These are phyloP conservation scores for Furcasterigmium furcatum DNA, from an alignment of 2,329 filamentous ascomycete genomes.

Conservation along the genomic window DNA sequence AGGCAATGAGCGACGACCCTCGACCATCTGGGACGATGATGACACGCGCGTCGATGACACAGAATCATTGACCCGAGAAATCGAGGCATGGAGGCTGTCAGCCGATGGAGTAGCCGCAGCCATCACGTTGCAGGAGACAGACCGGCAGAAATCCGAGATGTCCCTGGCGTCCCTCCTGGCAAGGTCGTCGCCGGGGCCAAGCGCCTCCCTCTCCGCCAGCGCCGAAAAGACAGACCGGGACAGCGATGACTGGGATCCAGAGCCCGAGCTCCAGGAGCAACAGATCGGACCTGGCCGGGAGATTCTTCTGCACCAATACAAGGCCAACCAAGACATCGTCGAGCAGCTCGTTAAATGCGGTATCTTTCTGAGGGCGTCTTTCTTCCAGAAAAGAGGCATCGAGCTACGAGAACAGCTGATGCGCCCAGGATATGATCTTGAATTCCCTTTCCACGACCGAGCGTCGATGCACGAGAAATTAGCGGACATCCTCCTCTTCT, in stretches of 20 bases:
- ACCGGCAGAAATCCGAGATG: constrained; percentile 1
- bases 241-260: constrained; percentile 18
- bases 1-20: background rate
- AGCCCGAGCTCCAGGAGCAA: constrained; percentile 11
- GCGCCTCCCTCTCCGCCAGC: background rate
- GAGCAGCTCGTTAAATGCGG: constrained; percentile 13
- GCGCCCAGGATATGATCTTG: constrained; percentile 5
- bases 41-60: constrained; percentile 7
- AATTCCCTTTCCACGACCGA: constrained; percentile 10
- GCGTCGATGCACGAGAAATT: constrained; percentile 20
- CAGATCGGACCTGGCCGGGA: constrained; percentile 13
- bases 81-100: constrained; percentile 19
- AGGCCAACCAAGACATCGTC: constrained; percentile 20
- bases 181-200: too few relatives aligned
- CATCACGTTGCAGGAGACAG: constrained; percentile 14
- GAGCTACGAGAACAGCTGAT: constrained; percentile 15
- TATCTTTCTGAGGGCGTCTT: constrained; percentile 17
- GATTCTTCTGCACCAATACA: constrained; percentile 14
- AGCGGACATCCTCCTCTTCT: constrained; percentile 19
- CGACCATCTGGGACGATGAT: constrained; percentile 7
- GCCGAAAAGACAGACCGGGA: background rate
- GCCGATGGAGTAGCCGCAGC: constrained; percentile 20
- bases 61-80: constrained; percentile 13
- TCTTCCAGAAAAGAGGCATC: constrained; percentile 19
- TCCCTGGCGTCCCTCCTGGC: constrained; percentile 3